A percentile compares a stretch with the other conserved stretches of the same genome.
phyloP scores from a whole-genome alignment of 2,329 filamentous ascomycete genomes.

The Nemania bipapillata region DNA sequence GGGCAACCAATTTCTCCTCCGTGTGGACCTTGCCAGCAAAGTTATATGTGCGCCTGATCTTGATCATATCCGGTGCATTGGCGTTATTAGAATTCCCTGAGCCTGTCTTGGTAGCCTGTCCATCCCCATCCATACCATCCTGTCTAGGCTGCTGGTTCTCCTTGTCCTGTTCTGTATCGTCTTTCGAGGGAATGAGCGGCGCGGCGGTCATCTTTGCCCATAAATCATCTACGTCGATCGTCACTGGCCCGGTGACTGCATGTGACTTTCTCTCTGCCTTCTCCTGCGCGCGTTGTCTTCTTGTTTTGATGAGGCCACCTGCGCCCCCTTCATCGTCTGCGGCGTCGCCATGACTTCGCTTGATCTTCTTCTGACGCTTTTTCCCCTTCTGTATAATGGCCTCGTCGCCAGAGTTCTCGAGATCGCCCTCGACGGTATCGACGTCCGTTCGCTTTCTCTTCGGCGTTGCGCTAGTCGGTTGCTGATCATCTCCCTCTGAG shows the following conservation, averaged over 20 bases:
- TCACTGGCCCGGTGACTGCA: conserved; percentile 68
- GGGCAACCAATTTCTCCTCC: conserved; percentile 75
- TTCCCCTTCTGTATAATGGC: conserved; percentile 72
- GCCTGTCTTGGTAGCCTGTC: conserved; percentile 29
- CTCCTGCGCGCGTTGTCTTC: conserved; percentile 74
- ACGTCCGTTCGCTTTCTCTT: conserved; percentile 50
- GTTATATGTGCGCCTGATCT: conserved; percentile 77
- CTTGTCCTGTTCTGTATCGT: conserved; percentile 39
- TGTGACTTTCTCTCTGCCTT: conserved; percentile 67
- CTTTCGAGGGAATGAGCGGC: conserved; percentile 50
- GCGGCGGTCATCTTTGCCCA: conserved; percentile 73
- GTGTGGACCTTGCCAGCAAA: conserved; percentile 78
- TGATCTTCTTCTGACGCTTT: conserved; percentile 62
- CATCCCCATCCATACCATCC: conserved; percentile 25
- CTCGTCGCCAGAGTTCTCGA: conserved; percentile 78
- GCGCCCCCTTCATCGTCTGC: conserved; percentile 66
- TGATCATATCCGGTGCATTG: conserved; percentile 59
- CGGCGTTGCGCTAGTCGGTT: conserved; percentile 35
- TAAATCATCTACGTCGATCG: conserved; percentile 75
- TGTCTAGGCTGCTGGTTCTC: conserved; percentile 34
- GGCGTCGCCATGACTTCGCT: conserved; percentile 54
- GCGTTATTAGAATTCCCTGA: conserved; percentile 39
- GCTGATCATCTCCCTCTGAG: conserved; percentile 55
- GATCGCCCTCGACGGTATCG: conserved; percentile 58
- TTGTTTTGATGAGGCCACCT: conserved; percentile 76